Evolutionary conservation across 305 asterid species (phyloP).

Genomic region (Fraxinus ornus): DNA sequence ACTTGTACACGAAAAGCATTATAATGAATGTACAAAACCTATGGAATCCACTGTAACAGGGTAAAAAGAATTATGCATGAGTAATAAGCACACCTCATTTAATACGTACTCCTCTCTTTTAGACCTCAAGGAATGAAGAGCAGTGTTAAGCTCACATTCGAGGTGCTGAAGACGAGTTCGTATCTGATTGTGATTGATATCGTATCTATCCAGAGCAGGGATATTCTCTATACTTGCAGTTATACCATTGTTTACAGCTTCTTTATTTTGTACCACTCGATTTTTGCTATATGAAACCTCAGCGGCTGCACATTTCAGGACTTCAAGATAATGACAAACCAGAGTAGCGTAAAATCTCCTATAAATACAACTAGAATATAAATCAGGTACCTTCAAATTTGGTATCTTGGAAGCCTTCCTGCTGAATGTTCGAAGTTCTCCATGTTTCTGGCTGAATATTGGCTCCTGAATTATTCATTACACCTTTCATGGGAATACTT

Average conservation of each 20-base stretch:
- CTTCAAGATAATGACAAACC: constrained; percentile 18
- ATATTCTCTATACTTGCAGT: constrained; percentile 32
- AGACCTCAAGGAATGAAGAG: constrained; percentile 60
- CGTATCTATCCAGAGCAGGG: constrained; percentile 30
- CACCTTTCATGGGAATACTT: constrained; percentile 28
- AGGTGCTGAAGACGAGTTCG: constrained; percentile 57
- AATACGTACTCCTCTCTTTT: constrained; percentile 34
- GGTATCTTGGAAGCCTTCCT: constrained; percentile 46
- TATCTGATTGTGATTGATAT: constrained; percentile 41
- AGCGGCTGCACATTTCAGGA: constrained; percentile 57
- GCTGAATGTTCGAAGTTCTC: constrained; percentile 66
- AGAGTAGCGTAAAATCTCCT: constrained; percentile 6
- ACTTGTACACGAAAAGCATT: neutral
- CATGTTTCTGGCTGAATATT: constrained; percentile 55
- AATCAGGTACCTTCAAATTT: constrained; percentile 65
- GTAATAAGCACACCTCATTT: constrained; percentile 45
- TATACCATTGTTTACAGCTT: constrained; percentile 33
- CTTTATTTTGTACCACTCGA: constrained; percentile 31
- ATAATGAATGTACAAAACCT: neutral
- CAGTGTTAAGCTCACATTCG: constrained; percentile 62
- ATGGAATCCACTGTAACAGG: neutral
- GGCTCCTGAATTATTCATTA: constrained; percentile 28
- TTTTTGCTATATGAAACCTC: constrained; percentile 52
- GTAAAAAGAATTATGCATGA: neutral
- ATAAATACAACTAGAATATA: constrained; percentile 5